A percentile compares a stretch with the other conserved stretches of the same genome.
Conservation (phyloP, 305 asterid species). For the Fraxinus sp. region DNA sequence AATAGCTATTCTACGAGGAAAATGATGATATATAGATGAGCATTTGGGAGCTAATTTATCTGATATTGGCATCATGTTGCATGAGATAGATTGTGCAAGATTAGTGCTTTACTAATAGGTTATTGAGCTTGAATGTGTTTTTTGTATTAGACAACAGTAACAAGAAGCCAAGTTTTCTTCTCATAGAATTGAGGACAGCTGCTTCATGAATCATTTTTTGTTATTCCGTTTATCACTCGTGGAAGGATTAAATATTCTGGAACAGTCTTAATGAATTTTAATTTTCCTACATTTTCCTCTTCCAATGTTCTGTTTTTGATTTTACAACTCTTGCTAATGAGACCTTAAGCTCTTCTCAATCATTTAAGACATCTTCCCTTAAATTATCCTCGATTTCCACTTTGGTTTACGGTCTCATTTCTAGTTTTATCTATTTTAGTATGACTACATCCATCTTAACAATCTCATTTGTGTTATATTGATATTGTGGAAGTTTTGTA, state of each 20-base stretch:
- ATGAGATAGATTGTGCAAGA: neutral
- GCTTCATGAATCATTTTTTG: neutral
- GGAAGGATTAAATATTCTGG: neutral
- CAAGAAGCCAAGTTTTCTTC: neutral
- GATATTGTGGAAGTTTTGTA: neutral
- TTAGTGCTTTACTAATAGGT: neutral
- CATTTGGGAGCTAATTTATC: neutral
- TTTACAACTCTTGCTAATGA: neutral
- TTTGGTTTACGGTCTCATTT: neutral
- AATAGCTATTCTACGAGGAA: neutral
- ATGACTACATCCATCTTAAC: neutral
- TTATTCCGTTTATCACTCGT: neutral
- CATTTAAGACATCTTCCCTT: neutral
- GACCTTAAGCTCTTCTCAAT: neutral
- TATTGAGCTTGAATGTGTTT: neutral
- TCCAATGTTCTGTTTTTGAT: neutral
- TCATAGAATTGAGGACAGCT: neutral
- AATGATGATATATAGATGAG: neutral
- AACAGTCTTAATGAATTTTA: neutral
- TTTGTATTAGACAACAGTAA: neutral
- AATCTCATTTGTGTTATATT: neutral
- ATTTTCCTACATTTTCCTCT: neutral
- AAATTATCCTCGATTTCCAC: neutral
- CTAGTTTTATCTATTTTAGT: neutral
- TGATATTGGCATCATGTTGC: neutral